Conservation (phyloP, 108 stramenopile genomes). For the Fragilariopsis cylindrus region DNA sequence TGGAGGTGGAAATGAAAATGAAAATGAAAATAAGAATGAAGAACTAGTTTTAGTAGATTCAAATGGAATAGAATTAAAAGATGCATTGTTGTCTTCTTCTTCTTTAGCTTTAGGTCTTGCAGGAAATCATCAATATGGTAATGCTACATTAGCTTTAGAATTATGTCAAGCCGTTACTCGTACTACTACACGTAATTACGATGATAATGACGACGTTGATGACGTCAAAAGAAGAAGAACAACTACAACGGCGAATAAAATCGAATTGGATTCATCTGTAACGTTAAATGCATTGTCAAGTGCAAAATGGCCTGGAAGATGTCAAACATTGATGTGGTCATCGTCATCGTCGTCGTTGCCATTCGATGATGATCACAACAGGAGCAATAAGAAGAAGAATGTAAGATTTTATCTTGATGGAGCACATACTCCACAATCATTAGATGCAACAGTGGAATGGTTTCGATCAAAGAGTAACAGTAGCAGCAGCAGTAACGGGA, state of each 20-base stretch:
- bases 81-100: conserved; percentile 17
- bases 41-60: conserved; percentile 28
- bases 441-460: conserved; percentile 69
- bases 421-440: conserved; percentile 75
- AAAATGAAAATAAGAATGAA: no score
- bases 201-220: background rate
- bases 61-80: conserved; percentile 17
- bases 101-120: conserved; percentile 44
- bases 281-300: conserved; percentile 42
- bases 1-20: background rate
- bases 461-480: conserved; percentile 28
- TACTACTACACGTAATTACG: background rate
- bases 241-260: no score
- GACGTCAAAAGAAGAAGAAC: background rate
- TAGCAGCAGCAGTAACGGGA: background rate
- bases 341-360: conserved; percentile 9
- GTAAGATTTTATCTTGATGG: conserved; percentile 53
- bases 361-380: background rate
- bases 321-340: conserved; percentile 50
- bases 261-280: background rate
- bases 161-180: conserved; percentile 46
- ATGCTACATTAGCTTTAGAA: conserved; percentile 72
- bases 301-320: conserved; percentile 79
- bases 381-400: background rate
- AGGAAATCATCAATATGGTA: conserved; percentile 70